phyloP scores from a whole-genome alignment of 768 basidiomycete species.

The Auricularia auricula-judae region DNA sequence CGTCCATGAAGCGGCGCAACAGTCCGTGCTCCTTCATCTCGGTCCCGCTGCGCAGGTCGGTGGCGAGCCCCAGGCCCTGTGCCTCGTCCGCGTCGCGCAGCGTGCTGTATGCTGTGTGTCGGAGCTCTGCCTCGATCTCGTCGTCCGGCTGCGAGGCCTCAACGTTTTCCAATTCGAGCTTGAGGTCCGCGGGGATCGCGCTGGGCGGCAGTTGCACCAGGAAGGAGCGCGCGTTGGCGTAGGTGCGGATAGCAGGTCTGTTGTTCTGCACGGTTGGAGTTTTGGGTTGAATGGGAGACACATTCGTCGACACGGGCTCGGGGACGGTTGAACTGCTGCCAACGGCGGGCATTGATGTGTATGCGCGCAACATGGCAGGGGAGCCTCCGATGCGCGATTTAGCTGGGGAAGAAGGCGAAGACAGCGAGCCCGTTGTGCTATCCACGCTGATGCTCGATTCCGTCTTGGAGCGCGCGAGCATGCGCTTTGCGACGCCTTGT shows the following conservation, averaged over 20 bases:
- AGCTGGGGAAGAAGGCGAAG: not conserved
- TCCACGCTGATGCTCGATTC: conserved; percentile 37
- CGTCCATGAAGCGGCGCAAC: conserved; percentile 67
- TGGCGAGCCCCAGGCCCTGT: conserved; percentile 28
- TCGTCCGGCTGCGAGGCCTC: not conserved
- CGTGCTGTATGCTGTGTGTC: conserved; percentile 65
- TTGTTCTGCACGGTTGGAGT: not conserved
- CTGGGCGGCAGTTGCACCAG: conserved; percentile 38
- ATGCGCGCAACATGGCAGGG: not conserved
- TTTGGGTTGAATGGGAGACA: not conserved
- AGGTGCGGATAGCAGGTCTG: conserved; percentile 34
- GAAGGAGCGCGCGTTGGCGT: conserved; percentile 77
- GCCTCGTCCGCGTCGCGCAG: conserved; percentile 66
- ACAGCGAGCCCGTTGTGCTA: not conserved
- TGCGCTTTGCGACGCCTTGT: conserved; percentile 45
- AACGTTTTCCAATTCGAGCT: conserved; percentile 16
- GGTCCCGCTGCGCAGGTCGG: conserved; percentile 29
- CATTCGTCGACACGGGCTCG: not conserved
- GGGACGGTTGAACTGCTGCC: conserved; percentile 9
- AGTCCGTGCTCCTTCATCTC: conserved; percentile 45
- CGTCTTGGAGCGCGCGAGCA: conserved; percentile 60
- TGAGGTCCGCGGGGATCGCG: conserved; percentile 8
- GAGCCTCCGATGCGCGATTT: not conserved
- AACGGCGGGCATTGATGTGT: conserved; percentile 4
- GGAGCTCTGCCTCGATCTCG: conserved; percentile 3